Evolutionary conservation across 441 rosid species (phyloP).

Genomic region (Croton setiger): DNA sequence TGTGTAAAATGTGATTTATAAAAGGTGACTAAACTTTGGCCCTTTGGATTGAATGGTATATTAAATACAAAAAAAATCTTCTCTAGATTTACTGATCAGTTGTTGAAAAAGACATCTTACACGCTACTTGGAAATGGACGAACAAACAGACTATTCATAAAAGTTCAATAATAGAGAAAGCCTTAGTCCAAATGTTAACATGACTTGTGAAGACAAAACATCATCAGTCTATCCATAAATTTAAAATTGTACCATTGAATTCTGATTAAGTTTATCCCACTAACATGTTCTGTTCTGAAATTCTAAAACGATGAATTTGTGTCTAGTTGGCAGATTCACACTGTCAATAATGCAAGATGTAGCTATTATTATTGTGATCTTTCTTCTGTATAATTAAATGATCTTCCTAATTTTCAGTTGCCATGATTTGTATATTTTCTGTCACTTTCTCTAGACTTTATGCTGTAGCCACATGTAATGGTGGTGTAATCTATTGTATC

Average conservation of each 20-base stretch:
- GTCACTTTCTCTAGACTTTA: neutral
- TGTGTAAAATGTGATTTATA: slow-evolving; percentile 25
- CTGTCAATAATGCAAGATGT: neutral
- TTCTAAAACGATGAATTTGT: neutral
- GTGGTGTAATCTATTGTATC: neutral
- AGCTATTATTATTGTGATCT: slow-evolving; percentile 7
- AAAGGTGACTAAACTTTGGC: slow-evolving; percentile 20
- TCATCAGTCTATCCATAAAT: neutral
- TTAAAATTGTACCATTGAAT: neutral
- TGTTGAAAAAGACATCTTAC: slow-evolving; percentile 33
- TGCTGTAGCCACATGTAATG: slow-evolving; percentile 8
- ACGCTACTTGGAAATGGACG: slow-evolving; percentile 9
- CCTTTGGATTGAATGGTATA: neutral
- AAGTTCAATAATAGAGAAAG: slow-evolving; percentile 4
- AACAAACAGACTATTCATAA: neutral
- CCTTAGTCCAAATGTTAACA: neutral
- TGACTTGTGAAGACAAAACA: neutral
- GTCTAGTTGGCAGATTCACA: neutral
- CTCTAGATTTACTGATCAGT: slow-evolving; percentile 29
- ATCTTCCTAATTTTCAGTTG: slow-evolving; percentile 10
- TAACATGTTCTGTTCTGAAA: neutral
- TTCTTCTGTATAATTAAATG: neutral
- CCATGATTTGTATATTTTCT: slow-evolving; percentile 9
- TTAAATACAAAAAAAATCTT: slow-evolving; percentile 30
- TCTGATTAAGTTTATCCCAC: slow-evolving; percentile 14